Base-by-base conservation (phyloP, 768 basidiomycete genomes). In the Clitopilus hobsonii region DNA sequence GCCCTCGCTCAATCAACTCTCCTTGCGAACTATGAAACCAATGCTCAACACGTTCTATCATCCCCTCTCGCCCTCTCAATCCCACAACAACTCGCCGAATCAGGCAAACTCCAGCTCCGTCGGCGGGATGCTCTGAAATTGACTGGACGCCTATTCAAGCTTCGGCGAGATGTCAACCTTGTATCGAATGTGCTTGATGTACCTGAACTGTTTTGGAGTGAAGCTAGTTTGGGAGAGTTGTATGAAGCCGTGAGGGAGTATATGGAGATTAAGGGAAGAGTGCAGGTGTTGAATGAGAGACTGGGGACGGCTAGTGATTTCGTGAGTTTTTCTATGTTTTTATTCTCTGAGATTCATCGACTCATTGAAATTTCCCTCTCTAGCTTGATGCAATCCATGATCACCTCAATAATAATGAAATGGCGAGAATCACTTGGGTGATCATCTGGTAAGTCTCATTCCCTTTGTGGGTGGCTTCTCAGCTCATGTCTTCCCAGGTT, bases 241-340 rank as follows among this genome's bases (percentile, higher is more conserved):
- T 98, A 98, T 65, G 91, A 94, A 60, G 93, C 94, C 0, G 93
- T 95, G 48, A 76, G 93, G 54, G 94, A 94, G 61, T 98, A 98
- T 65, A 92, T 97, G 81, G 95, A 98, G 69, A 93, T 97, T 52
- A 84, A 82, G 29, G 83, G 79, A 3, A 71, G 95, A 29, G 93
- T 95, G 26, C 82, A 87, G 65, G 88, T 86, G 10, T 69, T 98
- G 60, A 96, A 95, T 65, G 94, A 96, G 66, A 89, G 91, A 59
- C 71, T 97, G 30, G 86, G 83, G 3, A 89, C 94, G 6, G 89
- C 91, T 13, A 90, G 89, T 61, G 93, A 93, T 71, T 82, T 98
- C 67, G 91, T 94, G 64, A 61, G 90, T 78, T 16, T 26, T 51
- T n/a, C n/a, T n/a, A n/a, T n/a, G n/a, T n/a, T n/a, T n/a, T n/a